phyloP scores from a whole-genome alignment of 1,284 basidiomycete species.

The Wolfiporia cocos region DNA sequence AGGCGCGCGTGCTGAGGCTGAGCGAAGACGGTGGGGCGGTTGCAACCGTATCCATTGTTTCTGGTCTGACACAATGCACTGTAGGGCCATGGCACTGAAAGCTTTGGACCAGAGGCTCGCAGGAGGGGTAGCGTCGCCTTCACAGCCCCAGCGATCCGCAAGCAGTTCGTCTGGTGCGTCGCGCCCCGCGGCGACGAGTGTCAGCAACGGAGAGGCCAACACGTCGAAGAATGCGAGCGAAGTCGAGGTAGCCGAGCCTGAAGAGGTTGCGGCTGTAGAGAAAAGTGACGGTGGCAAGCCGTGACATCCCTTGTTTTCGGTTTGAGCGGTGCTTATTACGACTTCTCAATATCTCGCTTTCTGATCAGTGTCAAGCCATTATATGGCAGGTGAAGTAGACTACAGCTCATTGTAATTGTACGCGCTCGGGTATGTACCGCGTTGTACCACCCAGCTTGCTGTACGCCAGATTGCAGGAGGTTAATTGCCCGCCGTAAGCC shows the following conservation, averaged over 20 bases:
- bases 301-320: too few relatives aligned
- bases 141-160: slow-evolving; percentile 34
- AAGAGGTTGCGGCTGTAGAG: not conserved
- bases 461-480: too few relatives aligned
- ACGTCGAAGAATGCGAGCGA: slow-evolving; percentile 3
- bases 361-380: too few relatives aligned
- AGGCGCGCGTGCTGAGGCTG: slow-evolving; percentile 89
- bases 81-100: slow-evolving; percentile 87
- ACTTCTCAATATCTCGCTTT: too few relatives aligned
- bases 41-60: not conserved
- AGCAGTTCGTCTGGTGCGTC: slow-evolving; percentile 19
- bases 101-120: slow-evolving; percentile 92
- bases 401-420: too few relatives aligned
- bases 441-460: too few relatives aligned
- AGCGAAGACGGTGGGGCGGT: slow-evolving; percentile 68
- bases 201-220: not conserved
- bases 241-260: not conserved
- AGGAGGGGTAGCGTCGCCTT: slow-evolving; percentile 30
- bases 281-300: not conserved
- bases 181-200: slow-evolving; percentile 6
- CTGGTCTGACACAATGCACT: slow-evolving; percentile 11
- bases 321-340: too few relatives aligned
- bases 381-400: too few relatives aligned
- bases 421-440: too few relatives aligned
- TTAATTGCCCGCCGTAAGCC: too few relatives aligned